Conservation (phyloP, 805 yeast genomes). For the Saturnispora gosingensis region DNA sequence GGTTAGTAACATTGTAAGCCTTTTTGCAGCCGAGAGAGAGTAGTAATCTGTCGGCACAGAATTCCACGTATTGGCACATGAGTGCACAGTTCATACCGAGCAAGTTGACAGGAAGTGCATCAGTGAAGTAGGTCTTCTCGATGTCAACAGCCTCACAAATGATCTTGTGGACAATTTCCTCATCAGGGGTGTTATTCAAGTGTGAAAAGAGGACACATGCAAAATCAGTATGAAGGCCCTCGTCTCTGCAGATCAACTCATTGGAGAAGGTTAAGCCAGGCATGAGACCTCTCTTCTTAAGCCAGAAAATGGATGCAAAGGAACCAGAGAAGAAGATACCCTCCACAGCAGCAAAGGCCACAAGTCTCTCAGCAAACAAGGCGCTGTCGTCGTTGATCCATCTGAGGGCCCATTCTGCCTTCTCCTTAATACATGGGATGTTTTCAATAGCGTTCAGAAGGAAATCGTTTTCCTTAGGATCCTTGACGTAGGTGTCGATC, state of each 20-base stretch:
- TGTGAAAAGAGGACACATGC: slow-evolving; percentile 94
- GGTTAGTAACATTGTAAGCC: slow-evolving; percentile 79
- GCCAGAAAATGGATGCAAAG: slow-evolving; percentile 97
- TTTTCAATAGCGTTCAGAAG: slow-evolving; percentile 93
- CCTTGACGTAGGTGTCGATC: slow-evolving; percentile 92
- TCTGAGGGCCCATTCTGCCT: slow-evolving; percentile 98
- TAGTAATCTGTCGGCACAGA: slow-evolving; percentile 91
- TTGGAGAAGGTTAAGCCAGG: slow-evolving; percentile 97
- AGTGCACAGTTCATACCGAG: slow-evolving; percentile 90
- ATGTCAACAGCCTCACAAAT: slow-evolving; percentile 92
- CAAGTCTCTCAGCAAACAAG: slow-evolving; percentile 87
- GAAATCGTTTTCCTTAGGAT: slow-evolving; percentile 84
- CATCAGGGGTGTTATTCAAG: slow-evolving; percentile 79
- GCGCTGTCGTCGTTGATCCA: slow-evolving; percentile 90
- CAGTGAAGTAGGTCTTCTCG: slow-evolving; percentile 90
- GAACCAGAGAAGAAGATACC: slow-evolving; percentile 98
- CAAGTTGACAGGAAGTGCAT: slow-evolving; percentile 87
- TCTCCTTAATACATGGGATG: slow-evolving; percentile 91
- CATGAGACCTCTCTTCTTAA: slow-evolving; percentile 98
- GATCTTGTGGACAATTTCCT: slow-evolving; percentile 69
- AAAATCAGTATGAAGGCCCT: slow-evolving; percentile 97
- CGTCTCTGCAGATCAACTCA: slow-evolving; percentile 96
- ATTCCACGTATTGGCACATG: slow-evolving; percentile 98
- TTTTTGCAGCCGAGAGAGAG: slow-evolving; percentile 88
- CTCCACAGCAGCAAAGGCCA: slow-evolving; percentile 98